phyloP scores from a whole-genome alignment of 2,329 filamentous ascomycete genomes.

The Helotiales sp. region DNA sequence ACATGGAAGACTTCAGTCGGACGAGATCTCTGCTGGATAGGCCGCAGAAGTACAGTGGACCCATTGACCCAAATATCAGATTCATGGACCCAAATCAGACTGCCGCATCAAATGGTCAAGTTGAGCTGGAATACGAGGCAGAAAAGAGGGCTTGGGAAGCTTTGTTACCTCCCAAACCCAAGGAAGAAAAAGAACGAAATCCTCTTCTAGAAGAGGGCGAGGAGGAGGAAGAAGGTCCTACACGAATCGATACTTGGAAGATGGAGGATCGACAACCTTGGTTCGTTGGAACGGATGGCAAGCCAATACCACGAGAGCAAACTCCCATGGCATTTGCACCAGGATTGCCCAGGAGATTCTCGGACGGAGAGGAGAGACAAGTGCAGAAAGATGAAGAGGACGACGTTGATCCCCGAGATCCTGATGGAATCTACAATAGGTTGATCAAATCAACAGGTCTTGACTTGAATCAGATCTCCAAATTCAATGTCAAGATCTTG shows the following conservation, averaged over 20 bases:
- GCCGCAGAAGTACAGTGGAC: slow-evolving; percentile 46
- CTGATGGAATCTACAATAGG: slow-evolving; percentile 34
- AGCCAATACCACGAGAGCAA: slow-evolving; percentile 18
- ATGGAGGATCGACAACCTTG: slow-evolving; percentile 22
- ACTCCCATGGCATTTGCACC: slow-evolving; percentile 24
- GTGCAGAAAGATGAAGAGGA: slow-evolving; percentile 21
- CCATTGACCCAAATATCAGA: slow-evolving; percentile 40
- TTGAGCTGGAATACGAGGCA: slow-evolving; percentile 16
- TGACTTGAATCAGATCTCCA: slow-evolving; percentile 50
- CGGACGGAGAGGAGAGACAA: slow-evolving; percentile 13
- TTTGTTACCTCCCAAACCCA: not conserved
- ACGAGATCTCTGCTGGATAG: slow-evolving; percentile 79
- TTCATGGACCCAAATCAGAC: slow-evolving; percentile 64
- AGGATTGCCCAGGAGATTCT: slow-evolving; percentile 26
- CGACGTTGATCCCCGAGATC: slow-evolving; percentile 32
- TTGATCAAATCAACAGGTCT: slow-evolving; percentile 53
- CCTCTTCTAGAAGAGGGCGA: no score
- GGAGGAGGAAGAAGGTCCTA: not conserved
- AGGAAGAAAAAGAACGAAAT: no score
- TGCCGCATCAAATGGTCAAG: slow-evolving; percentile 45
- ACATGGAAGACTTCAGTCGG: slow-evolving; percentile 80
- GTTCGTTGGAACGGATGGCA: slow-evolving; percentile 27
- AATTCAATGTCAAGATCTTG: slow-evolving; percentile 68
- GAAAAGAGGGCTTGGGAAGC: slow-evolving; percentile 10
- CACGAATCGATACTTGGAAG: slow-evolving; percentile 2